A percentile compares a stretch with the other conserved stretches of the same genome.
These are phyloP conservation scores for Boehmeria nivea DNA, from an alignment of 306 rosid species.

Conservation along the genomic window DNA sequence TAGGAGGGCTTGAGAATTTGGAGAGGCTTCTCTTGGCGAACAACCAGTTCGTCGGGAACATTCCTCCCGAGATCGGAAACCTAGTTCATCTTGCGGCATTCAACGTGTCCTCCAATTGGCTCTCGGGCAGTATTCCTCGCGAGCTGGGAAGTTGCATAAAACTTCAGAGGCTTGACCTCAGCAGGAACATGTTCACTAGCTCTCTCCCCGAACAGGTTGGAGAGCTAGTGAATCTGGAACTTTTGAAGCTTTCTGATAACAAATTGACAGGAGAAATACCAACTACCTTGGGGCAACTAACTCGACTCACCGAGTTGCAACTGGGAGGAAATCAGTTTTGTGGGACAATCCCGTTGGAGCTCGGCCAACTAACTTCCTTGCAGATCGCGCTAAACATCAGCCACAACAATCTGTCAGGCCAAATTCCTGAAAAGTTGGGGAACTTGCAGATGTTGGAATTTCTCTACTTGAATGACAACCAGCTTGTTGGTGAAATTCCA, in stretches of 20 bases:
- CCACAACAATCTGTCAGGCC: slow-evolving; percentile 58
- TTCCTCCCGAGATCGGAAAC: slow-evolving; percentile 62
- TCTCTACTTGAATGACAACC: slow-evolving; percentile 62
- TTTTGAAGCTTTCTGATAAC: slow-evolving; percentile 64
- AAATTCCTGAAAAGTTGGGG: too few relatives aligned
- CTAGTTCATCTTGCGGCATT: slow-evolving; percentile 49
- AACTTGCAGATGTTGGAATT: slow-evolving; percentile 71
- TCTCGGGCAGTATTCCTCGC: slow-evolving; percentile 50
- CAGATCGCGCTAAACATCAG: slow-evolving; percentile 70
- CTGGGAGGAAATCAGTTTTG: slow-evolving; percentile 69
- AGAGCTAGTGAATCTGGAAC: slow-evolving; percentile 66
- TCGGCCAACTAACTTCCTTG: slow-evolving; percentile 51
- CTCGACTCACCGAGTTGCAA: slow-evolving; percentile 53
- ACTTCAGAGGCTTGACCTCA: slow-evolving; percentile 72
- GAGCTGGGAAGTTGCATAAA: slow-evolving; percentile 60
- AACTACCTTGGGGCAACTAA: slow-evolving; percentile 44
- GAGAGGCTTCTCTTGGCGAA: slow-evolving; percentile 63
- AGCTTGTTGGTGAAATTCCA: too few relatives aligned
- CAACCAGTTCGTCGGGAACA: slow-evolving; percentile 47
- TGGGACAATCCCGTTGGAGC: slow-evolving; percentile 48
- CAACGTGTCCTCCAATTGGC: slow-evolving; percentile 55
- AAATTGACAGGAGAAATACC: slow-evolving; percentile 54
- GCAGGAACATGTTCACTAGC: slow-evolving; percentile 55
- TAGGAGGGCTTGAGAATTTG: slow-evolving; percentile 43
- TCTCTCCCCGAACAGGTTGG: slow-evolving; percentile 52